Evolutionary conservation across 164 flowering plant genomes (phyloP), one percentile per base, ranked within the genome.

Genomic region (Stephania yunnanensis): DNA sequence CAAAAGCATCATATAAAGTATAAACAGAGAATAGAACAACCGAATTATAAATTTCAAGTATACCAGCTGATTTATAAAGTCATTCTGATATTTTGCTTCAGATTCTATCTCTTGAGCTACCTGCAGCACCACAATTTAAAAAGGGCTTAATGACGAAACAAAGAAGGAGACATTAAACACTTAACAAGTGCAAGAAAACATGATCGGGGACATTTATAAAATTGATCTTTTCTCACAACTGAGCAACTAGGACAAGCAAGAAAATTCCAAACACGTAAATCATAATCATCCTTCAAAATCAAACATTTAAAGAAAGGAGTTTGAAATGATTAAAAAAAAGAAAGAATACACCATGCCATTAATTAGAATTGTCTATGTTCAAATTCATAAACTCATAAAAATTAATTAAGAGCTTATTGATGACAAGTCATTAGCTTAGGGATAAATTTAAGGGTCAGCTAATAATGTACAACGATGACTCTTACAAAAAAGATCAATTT

Each of bases 81-180:
- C 88, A 81, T 80, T 87, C 72, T 87, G 90, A 81, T 71, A 72
- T 78, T 81, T 86, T 44, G 90, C 84, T 79, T 87, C 90, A 48
- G 87, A 48, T 64, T 79, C 86, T 69, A 87, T 87, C 80, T 84
- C 90, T 83, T 86, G 84, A 46, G 90, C 90, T 73, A 87, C 90
- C 90, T 87, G 86, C 79, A 83, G n/a, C 22, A 48, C 30, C 70
- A 78, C 58, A 75, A 7, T 73, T 10, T 46, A 25, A 55, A 71
- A 76, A 76, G 74, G 72, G 55, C 69, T 31, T 71, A 31, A 15
- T 55, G 15, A 36, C 42, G 42, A 36, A 36, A 36, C 42, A 44
- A 74, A 19, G n/a, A 71, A 15, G 63, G 44, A n/a, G 11, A 72
- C 9, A 22, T 52, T 15, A 48, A 9, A 55, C 19, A 15, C 20